Percentiles rank a stretch among this genome's conserved stretches.
phyloP scores from a whole-genome alignment of 1,139 yeast genomes.

The Candida sanyaensis region DNA sequence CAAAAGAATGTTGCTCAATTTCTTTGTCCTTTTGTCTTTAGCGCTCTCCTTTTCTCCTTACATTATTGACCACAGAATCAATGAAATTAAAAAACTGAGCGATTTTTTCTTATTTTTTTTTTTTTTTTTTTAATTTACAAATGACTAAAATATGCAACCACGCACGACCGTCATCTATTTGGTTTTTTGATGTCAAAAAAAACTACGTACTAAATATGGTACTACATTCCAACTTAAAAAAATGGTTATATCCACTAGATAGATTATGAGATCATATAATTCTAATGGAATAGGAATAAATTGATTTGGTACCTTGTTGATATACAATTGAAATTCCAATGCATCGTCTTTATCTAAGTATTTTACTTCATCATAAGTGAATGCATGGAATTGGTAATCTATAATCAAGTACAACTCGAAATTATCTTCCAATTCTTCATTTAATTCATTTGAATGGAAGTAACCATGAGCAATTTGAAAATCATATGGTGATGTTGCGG shows the following conservation, averaged over 20 bases:
- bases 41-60: background rate
- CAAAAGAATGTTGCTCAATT: background rate
- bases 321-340: constrained; percentile 28
- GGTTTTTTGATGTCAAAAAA: background rate
- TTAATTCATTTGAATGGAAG: constrained; percentile 15
- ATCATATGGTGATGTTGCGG: constrained; percentile 39
- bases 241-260: constrained; percentile 30
- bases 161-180: background rate
- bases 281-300: constrained; percentile 44
- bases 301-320: constrained; percentile 33
- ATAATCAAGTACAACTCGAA: constrained; percentile 35
- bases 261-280: constrained; percentile 33
- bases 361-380: constrained; percentile 20
- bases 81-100: background rate
- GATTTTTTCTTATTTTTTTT: no score
- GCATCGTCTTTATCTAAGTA: constrained; percentile 15
- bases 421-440: constrained; percentile 8
- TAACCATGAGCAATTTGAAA: constrained; percentile 28
- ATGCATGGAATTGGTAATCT: constrained; percentile 26
- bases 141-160: background rate
- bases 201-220: constrained; percentile 5
- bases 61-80: no score
- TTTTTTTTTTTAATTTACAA: background rate
- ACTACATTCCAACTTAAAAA: constrained; percentile 20
- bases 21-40: background rate